These are phyloP conservation scores for Microbotryum lychnidis-dioicae DNA, from an alignment of 1,284 basidiomycete species.

Conservation along the genomic window DNA sequence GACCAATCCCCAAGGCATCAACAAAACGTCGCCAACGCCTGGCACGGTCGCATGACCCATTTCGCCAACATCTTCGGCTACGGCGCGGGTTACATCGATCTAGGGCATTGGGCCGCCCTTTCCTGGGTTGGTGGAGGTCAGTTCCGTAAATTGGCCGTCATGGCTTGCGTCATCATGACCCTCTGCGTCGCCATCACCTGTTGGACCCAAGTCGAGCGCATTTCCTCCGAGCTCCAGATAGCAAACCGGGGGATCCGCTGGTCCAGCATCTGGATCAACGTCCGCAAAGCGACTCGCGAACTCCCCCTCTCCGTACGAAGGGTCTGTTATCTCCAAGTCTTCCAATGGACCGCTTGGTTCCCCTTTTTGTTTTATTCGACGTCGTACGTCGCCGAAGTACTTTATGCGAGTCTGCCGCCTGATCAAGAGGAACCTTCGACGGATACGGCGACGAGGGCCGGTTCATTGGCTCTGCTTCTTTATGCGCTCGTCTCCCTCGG, in stretches of 20 bases:
- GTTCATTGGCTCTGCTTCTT: slow-evolving; percentile 72
- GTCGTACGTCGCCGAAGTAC: slow-evolving; percentile 31
- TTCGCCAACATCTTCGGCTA: slow-evolving; percentile 90
- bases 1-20: slow-evolving; percentile 81
- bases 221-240: too few species aligned
- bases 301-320: slow-evolving; percentile 67
- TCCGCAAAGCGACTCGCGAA: slow-evolving; percentile 32
- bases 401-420: slow-evolving; percentile 40
- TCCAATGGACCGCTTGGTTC: slow-evolving; percentile 60
- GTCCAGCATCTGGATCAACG: too few species aligned
- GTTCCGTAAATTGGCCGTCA: slow-evolving; percentile 88
- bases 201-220: slow-evolving; percentile 51
- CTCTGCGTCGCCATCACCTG: slow-evolving; percentile 81
- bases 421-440: slow-evolving; percentile 52
- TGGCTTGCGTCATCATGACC: slow-evolving; percentile 70
- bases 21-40: slow-evolving; percentile 88
- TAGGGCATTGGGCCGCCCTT: slow-evolving; percentile 47
- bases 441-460: slow-evolving; percentile 62
- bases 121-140: slow-evolving; percentile 83
- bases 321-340: slow-evolving; percentile 85
- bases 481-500: slow-evolving; percentile 62
- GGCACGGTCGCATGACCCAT: slow-evolving; percentile 92
- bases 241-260: too few species aligned
- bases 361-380: slow-evolving; percentile 68
- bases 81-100: slow-evolving; percentile 66